Percentiles rank a stretch among this genome's conserved stretches.
phyloP scores from a whole-genome alignment of 768 basidiomycete species.

The Mrakia gelida region DNA sequence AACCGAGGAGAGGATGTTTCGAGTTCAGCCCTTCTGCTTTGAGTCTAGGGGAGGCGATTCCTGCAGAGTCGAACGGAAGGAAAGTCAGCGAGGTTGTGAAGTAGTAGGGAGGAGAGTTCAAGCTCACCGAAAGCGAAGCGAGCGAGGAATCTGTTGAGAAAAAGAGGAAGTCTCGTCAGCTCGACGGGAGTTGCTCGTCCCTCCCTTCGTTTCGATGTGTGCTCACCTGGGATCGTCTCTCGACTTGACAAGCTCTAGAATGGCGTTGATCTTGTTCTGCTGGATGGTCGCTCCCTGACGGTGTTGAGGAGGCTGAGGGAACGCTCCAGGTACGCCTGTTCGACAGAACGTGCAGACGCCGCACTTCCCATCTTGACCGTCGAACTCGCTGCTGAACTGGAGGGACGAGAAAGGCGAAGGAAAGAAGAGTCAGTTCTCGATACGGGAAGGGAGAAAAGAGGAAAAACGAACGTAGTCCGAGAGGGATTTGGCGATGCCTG shows the following conservation, averaged over 20 bases:
- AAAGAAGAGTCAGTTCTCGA: not conserved
- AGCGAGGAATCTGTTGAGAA: not conserved
- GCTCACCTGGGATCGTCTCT: not conserved
- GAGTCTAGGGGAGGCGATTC: not conserved
- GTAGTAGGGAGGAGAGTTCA: rapidly evolving
- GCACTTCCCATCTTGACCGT: not conserved
- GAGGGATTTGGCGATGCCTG: constrained; percentile 50
- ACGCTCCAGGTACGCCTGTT: not conserved
- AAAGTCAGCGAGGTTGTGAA: not conserved
- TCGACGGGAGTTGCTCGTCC: not conserved
- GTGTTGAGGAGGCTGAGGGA: not conserved
- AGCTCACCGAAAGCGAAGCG: constrained; percentile 1
- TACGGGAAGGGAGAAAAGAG: not conserved
- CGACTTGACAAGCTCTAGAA: not conserved
- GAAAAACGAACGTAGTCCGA: constrained; percentile 49
- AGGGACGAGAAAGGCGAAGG: not conserved
- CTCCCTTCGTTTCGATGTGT: not conserved
- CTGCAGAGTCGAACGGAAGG: not conserved
- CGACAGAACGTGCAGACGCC: not conserved
- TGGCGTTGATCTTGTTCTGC: not conserved
- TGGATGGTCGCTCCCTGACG: not conserved
- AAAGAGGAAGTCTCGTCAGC: not conserved
- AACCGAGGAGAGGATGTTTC: not conserved
- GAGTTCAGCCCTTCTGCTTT: not conserved
- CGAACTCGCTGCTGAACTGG: constrained; percentile 2